phyloP scores from a whole-genome alignment of 75 land plant genomes.

The Adiantum capillusveneris region DNA sequence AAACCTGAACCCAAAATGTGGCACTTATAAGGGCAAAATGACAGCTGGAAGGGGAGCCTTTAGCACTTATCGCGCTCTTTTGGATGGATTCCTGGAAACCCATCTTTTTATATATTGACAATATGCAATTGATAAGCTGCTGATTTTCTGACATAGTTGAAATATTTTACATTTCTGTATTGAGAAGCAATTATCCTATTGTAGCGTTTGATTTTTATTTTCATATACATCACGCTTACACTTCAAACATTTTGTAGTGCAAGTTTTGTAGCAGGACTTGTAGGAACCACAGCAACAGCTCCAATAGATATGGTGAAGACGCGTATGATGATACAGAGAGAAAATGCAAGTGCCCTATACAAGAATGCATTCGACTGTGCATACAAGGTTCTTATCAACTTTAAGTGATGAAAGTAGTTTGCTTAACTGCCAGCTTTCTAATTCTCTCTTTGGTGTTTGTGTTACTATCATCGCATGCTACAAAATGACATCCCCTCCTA shows the following conservation, averaged over 20 bases:
- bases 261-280: constrained; percentile 51
- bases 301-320: constrained; percentile 76
- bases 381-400: too few species aligned
- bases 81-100: too few species aligned
- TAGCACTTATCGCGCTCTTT: too few species aligned
- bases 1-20: too few species aligned
- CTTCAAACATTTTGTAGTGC: constrained; percentile 35
- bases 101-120: too few species aligned
- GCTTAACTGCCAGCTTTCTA: not conserved
- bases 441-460: not conserved
- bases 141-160: too few species aligned
- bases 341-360: constrained; percentile 27
- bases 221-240: too few species aligned
- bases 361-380: constrained; percentile 67
- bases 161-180: not conserved
- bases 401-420: constrained; percentile 66
- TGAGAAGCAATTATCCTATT: not conserved
- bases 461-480: not conserved
- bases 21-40: too few species aligned
- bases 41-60: too few species aligned
- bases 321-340: constrained; percentile 65
- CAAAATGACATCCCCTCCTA: too few species aligned
- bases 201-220: too few species aligned
- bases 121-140: too few species aligned
- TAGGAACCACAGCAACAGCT: constrained; percentile 61